phyloP scores from a whole-genome alignment of 495 filamentous ascomycete genomes.

The Penicillium odoratum region DNA sequence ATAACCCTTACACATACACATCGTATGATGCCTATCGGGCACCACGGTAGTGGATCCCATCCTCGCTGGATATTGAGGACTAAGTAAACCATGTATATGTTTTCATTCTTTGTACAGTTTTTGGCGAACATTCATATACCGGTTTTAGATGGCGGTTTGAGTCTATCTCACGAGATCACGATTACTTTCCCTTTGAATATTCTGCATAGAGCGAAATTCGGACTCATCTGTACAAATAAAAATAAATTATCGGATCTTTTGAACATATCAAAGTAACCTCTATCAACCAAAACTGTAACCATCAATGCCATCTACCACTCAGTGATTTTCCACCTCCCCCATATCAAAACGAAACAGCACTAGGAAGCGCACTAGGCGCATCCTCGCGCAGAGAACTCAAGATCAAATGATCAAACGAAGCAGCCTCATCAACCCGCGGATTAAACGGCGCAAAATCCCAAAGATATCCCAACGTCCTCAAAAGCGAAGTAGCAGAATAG shows the following conservation, averaged over 20 bases:
- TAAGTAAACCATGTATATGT: background rate
- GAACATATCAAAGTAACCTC: no score
- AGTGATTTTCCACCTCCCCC: background rate
- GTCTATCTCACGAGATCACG: constrained; percentile 7
- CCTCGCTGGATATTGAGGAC: background rate
- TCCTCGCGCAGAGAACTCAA: constrained; percentile 17
- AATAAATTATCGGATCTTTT: no score
- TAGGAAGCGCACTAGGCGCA: constrained; percentile 24
- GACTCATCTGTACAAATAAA: background rate
- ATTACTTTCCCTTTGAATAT: background rate
- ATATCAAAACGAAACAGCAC: background rate
- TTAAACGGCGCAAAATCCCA: constrained; percentile 48
- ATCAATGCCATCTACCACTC: background rate
- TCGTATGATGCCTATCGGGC: constrained; percentile 46
- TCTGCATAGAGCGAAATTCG: background rate
- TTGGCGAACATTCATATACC: constrained; percentile 2
- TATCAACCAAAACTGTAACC: background rate
- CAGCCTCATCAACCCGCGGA: constrained; percentile 39
- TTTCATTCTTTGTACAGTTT: background rate
- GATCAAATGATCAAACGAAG: constrained; percentile 47
- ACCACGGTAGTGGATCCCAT: constrained; percentile 15
- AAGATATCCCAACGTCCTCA: constrained; percentile 43
- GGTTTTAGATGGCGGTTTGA: constrained; percentile 2
- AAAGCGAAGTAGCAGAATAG: constrained; percentile 43
- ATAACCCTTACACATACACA: constrained; percentile 30